Base-by-base conservation (phyloP, 192 early-diverging fungal genomes). In the Coemansia sp. region DNA sequence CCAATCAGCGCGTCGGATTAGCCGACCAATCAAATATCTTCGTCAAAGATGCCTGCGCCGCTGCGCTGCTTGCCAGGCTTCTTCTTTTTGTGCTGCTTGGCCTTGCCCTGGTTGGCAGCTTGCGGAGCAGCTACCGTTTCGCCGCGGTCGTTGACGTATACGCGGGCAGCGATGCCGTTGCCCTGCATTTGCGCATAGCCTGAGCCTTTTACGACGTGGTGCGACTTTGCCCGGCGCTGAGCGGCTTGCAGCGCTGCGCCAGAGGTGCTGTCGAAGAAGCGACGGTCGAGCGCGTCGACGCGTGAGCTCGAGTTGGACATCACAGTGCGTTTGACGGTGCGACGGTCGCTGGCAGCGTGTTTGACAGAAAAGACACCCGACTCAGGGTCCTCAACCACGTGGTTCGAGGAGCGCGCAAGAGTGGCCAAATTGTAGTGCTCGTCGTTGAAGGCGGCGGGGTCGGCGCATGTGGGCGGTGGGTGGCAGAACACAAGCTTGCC, bases 401-500 rank as follows among this genome's bases (percentile, higher is more conserved):
- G 77, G 46, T 59, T 62, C 1, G 74, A 66, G 44, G 62, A 55
- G n/a, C 37, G 31, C 20, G 78, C 71, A 4, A 83, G 23, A 8
- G 49, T 28, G 46, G 87, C 82, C 10, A 87, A 76, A 46, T 84
- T 81, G 77, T 96, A 90, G 40, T 91, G 87, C 65, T 93, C 90
- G 44, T 61, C 69, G 74, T 99, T 99, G 83, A 98, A 99, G 26
- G 88, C 85, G n/a, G 70, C 58, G 52, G 77, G 84, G 51, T 64
- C 55, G n/a, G 87, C 56, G 44, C 31, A 34, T 34, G 31, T 34
- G 28, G 31, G 48, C 38, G 94, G 93, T 47, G 97, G 93, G 47
- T 88, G 84, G 68, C 91, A 91, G 87, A 84, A 98, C 20, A 97
- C 70, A 19, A 99, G 79, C 85, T 94, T 96, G 57, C 97, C 97